These are phyloP conservation scores for Sclerospora graminicola DNA, from an alignment of 352 stramenopile genomes.

Conservation along the genomic window DNA sequence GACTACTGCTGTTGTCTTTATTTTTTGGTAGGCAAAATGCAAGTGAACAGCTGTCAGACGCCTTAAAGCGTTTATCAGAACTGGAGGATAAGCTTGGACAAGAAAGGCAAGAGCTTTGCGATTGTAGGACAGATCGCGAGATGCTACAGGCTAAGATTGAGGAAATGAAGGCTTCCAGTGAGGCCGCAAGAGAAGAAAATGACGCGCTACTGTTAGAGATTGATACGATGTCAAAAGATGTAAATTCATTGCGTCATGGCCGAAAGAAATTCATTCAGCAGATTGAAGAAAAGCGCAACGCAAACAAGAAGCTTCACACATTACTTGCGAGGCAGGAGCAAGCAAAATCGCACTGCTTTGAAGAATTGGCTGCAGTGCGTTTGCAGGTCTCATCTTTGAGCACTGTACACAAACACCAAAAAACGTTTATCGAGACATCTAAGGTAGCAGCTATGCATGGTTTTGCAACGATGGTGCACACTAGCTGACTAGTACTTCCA, in stretches of 20 bases:
- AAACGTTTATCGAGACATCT: conserved; percentile 45
- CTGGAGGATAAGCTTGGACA: conserved; percentile 23
- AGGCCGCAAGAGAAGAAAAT: conserved; percentile 61
- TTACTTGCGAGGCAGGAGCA: conserved; percentile 58
- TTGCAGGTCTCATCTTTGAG: conserved; percentile 66
- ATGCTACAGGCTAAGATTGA: conserved; percentile 30
- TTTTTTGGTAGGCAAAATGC: conserved; percentile 18
- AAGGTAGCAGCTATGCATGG: conserved; percentile 31
- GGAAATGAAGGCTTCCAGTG: conserved; percentile 35
- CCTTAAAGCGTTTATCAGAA: conserved; percentile 23
- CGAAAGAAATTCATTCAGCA: conserved; percentile 73
- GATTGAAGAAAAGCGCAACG: conserved; percentile 68
- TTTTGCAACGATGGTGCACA: not conserved
- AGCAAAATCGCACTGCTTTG: conserved; percentile 57
- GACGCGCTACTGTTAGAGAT: conserved; percentile 67
- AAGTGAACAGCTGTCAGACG: conserved; percentile 23
- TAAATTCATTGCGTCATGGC: conserved; percentile 45
- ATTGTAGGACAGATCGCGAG: conserved; percentile 22
- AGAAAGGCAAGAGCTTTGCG: conserved; percentile 20
- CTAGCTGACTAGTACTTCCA: conserved; percentile 3
- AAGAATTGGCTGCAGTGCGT: conserved; percentile 58
- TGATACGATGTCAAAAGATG: conserved; percentile 46
- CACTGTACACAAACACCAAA: conserved; percentile 72
- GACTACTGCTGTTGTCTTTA: conserved; percentile 6
- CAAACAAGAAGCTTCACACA: conserved; percentile 61